A percentile compares a stretch with the other conserved stretches of the same genome.
phyloP scores from a whole-genome alignment of 768 basidiomycete genomes.

The Leccinum fibrillosum region DNA sequence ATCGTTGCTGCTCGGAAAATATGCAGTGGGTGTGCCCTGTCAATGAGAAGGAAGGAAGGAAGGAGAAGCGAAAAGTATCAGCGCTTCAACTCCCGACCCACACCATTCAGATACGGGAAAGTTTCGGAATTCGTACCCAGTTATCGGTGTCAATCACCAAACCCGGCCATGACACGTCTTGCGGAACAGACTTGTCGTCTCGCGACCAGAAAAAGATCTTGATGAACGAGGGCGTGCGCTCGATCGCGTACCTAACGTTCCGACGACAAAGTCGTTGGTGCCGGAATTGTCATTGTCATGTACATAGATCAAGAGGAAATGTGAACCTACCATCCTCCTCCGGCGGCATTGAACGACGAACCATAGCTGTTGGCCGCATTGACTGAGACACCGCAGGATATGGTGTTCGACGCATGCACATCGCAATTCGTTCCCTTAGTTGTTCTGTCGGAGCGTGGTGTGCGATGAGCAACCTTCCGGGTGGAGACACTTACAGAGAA shows the following conservation, averaged over 20 bases:
- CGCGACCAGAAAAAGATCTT: conserved; percentile 42
- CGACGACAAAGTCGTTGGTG: not conserved
- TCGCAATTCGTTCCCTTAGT: conserved; percentile 30
- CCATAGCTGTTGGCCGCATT: conserved; percentile 30
- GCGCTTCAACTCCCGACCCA: not conserved
- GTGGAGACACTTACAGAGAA: not conserved
- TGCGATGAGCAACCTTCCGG: not conserved
- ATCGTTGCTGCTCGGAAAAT: conserved; percentile 51
- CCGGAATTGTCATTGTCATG: not conserved
- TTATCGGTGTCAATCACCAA: conserved; percentile 13
- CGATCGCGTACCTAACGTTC: conserved; percentile 35
- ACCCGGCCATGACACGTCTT: conserved; percentile 28
- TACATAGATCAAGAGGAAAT: not conserved
- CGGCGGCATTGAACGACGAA: conserved; percentile 31
- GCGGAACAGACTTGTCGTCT: conserved; percentile 26
- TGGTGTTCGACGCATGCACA: conserved; percentile 24
- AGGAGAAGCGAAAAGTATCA: not conserved
- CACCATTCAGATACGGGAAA: not conserved
- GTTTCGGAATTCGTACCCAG: conserved; percentile 22
- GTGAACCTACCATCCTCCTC: conserved; percentile 35
- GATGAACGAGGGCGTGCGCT: conserved; percentile 31
- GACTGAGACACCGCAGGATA: conserved; percentile 31
- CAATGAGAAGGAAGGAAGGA: not conserved
- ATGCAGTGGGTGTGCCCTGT: conserved; percentile 57
- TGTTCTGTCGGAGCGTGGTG: conserved; percentile 12